Conservation (phyloP, 140 eudicot genomes). For the Stevia rebaudiana region DNA sequence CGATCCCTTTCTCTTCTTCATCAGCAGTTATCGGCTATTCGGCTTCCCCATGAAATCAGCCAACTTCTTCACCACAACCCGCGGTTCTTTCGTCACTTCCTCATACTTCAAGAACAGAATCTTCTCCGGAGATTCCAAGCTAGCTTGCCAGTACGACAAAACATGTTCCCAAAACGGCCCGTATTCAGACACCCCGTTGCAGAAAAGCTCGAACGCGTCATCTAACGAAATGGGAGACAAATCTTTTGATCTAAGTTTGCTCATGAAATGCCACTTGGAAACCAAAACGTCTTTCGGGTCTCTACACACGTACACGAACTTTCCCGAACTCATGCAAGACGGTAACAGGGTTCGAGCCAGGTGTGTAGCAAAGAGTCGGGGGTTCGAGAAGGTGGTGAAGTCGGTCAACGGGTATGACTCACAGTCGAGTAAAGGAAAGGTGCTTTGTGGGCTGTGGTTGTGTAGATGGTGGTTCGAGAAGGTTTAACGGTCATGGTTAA, state of each 20-base stretch:
- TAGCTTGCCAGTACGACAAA: background rate
- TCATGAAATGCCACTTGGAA: too few species aligned
- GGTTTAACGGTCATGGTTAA: background rate
- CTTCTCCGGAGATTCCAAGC: background rate
- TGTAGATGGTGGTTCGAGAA: slow-evolving; percentile 19
- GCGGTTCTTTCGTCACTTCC: background rate
- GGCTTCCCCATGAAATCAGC: slow-evolving; percentile 1
- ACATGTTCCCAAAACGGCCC: background rate
- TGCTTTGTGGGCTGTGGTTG: slow-evolving; percentile 21
- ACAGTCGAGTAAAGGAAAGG: slow-evolving; percentile 11
- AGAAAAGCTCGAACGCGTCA: background rate
- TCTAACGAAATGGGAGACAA: background rate
- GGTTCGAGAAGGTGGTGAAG: background rate
- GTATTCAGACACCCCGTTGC: background rate
- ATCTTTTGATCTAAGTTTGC: background rate
- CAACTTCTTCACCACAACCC: background rate
- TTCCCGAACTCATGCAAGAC: background rate
- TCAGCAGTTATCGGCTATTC: background rate
- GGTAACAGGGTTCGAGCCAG: slow-evolving; percentile 13
- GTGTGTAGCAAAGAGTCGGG: slow-evolving; percentile 25
- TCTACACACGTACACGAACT: slow-evolving; percentile 10
- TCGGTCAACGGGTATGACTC: background rate
- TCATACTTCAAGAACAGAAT: background rate
- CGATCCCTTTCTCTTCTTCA: background rate
- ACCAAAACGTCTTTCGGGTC: background rate